Evolutionary conservation across 1,139 yeast species (phyloP).

Genomic region (Sugiyamaella novakii): DNA sequence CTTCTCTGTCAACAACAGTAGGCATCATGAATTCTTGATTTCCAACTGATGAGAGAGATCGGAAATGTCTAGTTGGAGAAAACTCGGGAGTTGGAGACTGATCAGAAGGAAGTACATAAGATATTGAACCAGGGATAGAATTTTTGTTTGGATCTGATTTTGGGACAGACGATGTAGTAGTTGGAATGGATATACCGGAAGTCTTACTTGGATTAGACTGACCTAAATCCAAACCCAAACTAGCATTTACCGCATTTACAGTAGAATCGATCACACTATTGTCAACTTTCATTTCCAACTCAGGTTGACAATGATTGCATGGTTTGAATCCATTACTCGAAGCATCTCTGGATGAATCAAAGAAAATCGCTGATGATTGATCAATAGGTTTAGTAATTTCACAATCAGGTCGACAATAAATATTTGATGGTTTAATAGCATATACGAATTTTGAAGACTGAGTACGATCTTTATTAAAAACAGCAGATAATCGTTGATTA

Average conservation of each 20-base stretch:
- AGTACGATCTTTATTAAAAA: constrained; percentile 17
- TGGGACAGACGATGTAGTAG: not conserved
- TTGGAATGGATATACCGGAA: constrained; percentile 44
- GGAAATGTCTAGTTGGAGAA: constrained; percentile 25
- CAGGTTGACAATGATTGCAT: constrained; percentile 57
- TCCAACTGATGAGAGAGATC: constrained; percentile 28
- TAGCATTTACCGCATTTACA: constrained; percentile 58
- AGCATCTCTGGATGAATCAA: constrained; percentile 50
- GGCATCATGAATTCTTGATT: constrained; percentile 24
- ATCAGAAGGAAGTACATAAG: constrained; percentile 4
- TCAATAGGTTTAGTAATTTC: constrained; percentile 52
- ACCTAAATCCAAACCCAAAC: constrained; percentile 58
- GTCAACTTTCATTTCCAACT: constrained; percentile 44
- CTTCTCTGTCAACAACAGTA: constrained; percentile 18
- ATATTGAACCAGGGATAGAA: not conserved
- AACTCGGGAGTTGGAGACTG: constrained; percentile 7
- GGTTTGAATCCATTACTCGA: constrained; percentile 49
- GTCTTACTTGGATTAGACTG: constrained; percentile 40
- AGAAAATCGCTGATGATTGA: constrained; percentile 52
- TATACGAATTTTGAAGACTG: constrained; percentile 25
- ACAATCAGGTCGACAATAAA: constrained; percentile 70
- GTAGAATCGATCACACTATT: constrained; percentile 57
- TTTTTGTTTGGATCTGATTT: not conserved
- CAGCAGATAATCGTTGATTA: not conserved
- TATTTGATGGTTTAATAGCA: constrained; percentile 15